Evolutionary conservation across 257 asterid species (phyloP), one percentile per base, ranked within the genome.

Genomic region (Ilex asprella): DNA sequence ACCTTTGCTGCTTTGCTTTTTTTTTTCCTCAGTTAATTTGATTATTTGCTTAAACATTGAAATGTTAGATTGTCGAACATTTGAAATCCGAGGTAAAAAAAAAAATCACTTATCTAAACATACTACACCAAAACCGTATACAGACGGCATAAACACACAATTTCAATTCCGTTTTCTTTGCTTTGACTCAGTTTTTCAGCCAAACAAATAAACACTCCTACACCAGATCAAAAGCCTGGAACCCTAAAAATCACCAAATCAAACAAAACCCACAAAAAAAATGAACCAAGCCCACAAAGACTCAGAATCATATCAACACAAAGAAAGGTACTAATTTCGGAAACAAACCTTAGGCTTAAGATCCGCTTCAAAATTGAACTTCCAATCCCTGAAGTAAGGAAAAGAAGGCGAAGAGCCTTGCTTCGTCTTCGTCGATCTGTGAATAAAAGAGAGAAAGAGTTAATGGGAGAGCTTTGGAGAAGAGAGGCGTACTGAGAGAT

Each of bases 271-370:
- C 58, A 41, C 30, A 57, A 54, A 44, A 30, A n/a, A 60, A 62
- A 56, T 44, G 47, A 16, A 11, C 15, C 56, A 63, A 59, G 7
- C 8, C 54, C 39, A 31, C 21, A 2, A 12, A 32, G 47, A 64
- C 46, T 52, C 10, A 13, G 43, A n/a, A 0, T 21, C 56, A 41
- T 30, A 30, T 54, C 54, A 8, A 14, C 12, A 31, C 10, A 54
- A 35, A 47, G 54, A 56, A 30, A 43, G 31, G 27, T 21, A 21
- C 27, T 21, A 21, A n/a, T 53, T 50, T 30, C 12, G 9, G 43
- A 44, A 16, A 0, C 29, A 54, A 61, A 82, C 87, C 87, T 76
- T 81, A 51, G 87, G 87, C 74, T 81, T 81, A 69, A 78, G 87
- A 78, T 78, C 84, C 57, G 80, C 68, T 15, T 74, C 67, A 51